Evolutionary conservation across 352 stramenopile species (phyloP).

Genomic region (Globisporangium iwayamae): DNA sequence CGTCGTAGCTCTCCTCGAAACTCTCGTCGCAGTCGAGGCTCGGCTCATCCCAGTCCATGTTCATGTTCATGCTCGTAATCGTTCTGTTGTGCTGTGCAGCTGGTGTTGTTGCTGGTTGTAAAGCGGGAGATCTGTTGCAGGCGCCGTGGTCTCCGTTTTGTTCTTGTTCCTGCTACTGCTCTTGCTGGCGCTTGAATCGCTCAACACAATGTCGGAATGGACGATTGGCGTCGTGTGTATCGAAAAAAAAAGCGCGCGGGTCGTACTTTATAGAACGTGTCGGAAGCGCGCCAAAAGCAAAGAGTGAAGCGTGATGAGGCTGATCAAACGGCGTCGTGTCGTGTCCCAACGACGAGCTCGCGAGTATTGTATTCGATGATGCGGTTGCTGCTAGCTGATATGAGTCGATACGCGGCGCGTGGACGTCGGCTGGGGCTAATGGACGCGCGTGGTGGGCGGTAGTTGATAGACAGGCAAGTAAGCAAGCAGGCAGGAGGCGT

Average conservation of each 20-base stretch:
- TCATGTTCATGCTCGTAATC: slow-evolving; percentile 22
- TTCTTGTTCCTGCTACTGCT: neutral
- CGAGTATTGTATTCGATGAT: neutral
- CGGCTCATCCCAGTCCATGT: slow-evolving; percentile 58
- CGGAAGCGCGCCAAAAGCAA: slow-evolving; percentile 12
- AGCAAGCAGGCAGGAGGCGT: neutral
- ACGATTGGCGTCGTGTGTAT: neutral
- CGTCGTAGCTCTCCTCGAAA: slow-evolving; percentile 55
- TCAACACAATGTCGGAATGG: neutral
- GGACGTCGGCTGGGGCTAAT: neutral
- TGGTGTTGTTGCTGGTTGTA: neutral
- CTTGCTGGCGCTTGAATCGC: neutral
- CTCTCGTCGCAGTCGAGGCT: slow-evolving; percentile 78
- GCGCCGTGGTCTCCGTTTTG: neutral
- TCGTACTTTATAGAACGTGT: slow-evolving; percentile 9
- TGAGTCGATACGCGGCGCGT: neutral
- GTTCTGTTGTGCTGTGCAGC: neutral
- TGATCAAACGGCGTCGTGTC: neutral
- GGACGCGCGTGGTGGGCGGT: neutral
- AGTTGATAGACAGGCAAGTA: no score
- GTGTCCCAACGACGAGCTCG: slow-evolving; percentile 1
- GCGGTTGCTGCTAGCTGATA: neutral
- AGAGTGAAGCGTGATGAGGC: neutral
- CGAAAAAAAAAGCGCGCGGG: neutral
- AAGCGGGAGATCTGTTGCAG: neutral